These are phyloP conservation scores for Choanephora cucurbitarum DNA, from an alignment of 371 early-diverging fungal species.

Conservation along the genomic window DNA sequence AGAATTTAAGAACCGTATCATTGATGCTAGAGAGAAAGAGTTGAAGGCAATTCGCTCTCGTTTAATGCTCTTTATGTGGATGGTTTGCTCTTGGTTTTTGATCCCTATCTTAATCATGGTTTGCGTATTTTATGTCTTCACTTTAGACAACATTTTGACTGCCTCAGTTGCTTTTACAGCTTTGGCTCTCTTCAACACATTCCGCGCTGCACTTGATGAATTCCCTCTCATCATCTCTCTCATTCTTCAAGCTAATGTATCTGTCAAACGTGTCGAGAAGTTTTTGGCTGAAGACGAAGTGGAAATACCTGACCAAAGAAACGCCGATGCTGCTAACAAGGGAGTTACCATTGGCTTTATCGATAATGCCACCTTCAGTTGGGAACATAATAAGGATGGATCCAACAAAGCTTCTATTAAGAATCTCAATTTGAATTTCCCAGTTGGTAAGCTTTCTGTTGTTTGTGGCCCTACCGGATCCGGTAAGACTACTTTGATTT, in stretches of 20 bases:
- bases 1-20: conserved; percentile 60
- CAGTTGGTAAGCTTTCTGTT: conserved; percentile 69
- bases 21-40: conserved; percentile 51
- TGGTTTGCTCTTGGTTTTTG: conserved; percentile 45
- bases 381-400: conserved; percentile 40
- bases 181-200: conserved; percentile 63
- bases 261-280: conserved; percentile 68
- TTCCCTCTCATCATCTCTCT: conserved; percentile 70
- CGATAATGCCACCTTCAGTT: conserved; percentile 55
- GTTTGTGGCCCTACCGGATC: conserved; percentile 81
- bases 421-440: conserved; percentile 60
- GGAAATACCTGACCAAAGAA: conserved; percentile 10
- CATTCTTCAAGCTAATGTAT: conserved; percentile 72
- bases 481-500: conserved; percentile 78
- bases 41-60: conserved; percentile 47
- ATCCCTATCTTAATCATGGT: conserved; percentile 40
- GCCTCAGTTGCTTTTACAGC: conserved; percentile 70
- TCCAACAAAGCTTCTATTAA: conserved; percentile 48
- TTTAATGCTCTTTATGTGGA: conserved; percentile 49
- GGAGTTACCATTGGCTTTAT: conserved; percentile 43
- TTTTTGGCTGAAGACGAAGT: conserved; percentile 77
- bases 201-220: conserved; percentile 70
- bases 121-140: conserved; percentile 59
- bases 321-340: conserved; percentile 2
- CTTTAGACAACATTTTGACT: conserved; percentile 53